Conservation (phyloP, 2,329 filamentous ascomycete species). For the Aureobasidium uvarum region DNA sequence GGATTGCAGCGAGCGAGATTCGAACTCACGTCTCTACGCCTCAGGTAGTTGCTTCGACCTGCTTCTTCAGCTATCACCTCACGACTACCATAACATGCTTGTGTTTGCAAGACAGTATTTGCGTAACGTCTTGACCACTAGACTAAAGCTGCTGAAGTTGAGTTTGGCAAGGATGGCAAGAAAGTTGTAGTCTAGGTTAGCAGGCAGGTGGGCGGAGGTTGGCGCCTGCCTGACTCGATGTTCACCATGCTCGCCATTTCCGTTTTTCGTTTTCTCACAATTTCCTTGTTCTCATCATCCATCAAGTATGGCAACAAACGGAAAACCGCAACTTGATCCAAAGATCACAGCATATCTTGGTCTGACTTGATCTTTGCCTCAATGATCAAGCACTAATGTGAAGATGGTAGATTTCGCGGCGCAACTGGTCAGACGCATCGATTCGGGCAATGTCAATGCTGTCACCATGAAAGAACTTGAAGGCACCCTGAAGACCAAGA, state of each 20-base stretch:
- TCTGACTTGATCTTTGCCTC: neutral
- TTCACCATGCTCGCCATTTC: neutral
- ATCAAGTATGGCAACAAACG: neutral
- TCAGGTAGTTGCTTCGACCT: neutral
- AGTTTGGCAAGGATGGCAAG: neutral
- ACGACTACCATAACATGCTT: neutral
- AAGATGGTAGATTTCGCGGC: slow-evolving; percentile 10
- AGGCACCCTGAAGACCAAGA: slow-evolving; percentile 26
- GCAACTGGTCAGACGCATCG: slow-evolving; percentile 8
- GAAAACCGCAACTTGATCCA: slow-evolving; percentile 3
- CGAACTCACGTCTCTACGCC: neutral
- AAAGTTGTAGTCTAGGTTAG: neutral
- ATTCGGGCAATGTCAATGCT: slow-evolving; percentile 5
- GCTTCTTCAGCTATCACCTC: neutral
- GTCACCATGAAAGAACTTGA: neutral
- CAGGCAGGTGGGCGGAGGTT: neutral
- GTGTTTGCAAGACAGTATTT: neutral
- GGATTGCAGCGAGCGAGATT: neutral
- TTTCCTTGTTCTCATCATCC: too few relatives aligned
- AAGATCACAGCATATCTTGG: slow-evolving; percentile 13
- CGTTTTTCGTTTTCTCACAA: neutral
- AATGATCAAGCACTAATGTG: neutral
- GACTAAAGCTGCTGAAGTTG: neutral
- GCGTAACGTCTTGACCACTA: neutral
- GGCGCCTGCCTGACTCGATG: neutral